Conservation (phyloP, 208 protist genomes). For the Trypanosoma melophagium region DNA sequence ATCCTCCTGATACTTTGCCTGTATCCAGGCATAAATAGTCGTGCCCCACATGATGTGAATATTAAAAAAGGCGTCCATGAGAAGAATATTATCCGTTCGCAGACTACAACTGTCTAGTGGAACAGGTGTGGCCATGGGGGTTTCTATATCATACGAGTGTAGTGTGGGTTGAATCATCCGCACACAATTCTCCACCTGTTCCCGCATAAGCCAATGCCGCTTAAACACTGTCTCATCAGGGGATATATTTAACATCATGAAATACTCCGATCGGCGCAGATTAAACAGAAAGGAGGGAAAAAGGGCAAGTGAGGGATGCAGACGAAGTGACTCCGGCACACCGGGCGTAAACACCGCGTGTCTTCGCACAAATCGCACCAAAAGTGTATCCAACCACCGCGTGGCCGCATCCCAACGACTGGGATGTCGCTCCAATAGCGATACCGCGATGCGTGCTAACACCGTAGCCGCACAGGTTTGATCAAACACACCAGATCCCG, state of each 20-base stretch:
- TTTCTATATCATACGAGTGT: constrained; percentile 92
- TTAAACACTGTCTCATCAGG: constrained; percentile 98
- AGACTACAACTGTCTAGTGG: constrained; percentile 91
- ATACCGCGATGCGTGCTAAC: constrained; percentile 75
- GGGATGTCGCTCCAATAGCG: constrained; percentile 64
- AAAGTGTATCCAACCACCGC: constrained; percentile 97
- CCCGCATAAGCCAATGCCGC: constrained; percentile 94
- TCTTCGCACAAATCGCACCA: constrained; percentile 96
- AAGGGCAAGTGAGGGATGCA: constrained; percentile 91
- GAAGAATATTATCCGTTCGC: constrained; percentile 93
- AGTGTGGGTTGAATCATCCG: constrained; percentile 99
- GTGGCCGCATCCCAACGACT: constrained; percentile 91
- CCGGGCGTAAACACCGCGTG: constrained; percentile 92
- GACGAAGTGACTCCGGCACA: constrained; percentile 83
- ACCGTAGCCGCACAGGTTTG: constrained; percentile 91
- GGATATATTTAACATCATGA: constrained; percentile 96
- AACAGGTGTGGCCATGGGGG: constrained; percentile 79
- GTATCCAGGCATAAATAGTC: constrained; percentile 94
- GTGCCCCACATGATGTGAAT: constrained; percentile 97
- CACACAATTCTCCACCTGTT: constrained; percentile 93
- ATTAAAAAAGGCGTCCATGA: constrained; percentile 99
- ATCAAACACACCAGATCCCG: constrained; percentile 87
- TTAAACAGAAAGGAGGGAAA: constrained; percentile 99
- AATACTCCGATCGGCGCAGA: constrained; percentile 96
- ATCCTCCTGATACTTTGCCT: constrained; percentile 91